Conservation (phyloP, 768 basidiomycete genomes). For the Suillus ampliporus region DNA sequence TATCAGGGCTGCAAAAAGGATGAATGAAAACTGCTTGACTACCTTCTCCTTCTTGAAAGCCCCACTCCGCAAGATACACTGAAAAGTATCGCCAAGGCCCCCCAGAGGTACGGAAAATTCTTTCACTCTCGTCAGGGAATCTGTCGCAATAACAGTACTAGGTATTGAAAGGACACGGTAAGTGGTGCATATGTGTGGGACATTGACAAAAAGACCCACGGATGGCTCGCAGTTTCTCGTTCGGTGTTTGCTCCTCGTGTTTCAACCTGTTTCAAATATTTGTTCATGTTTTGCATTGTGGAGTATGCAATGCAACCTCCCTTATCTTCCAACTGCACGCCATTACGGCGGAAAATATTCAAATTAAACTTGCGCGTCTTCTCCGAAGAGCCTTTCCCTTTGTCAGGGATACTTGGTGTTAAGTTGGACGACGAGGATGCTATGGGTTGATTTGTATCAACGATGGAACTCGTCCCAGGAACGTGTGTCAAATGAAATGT, state of each 20-base stretch:
- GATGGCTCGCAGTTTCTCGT: neutral
- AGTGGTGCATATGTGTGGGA: neutral
- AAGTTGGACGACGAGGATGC: neutral
- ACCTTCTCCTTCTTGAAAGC: constrained; percentile 1
- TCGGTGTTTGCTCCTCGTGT: neutral
- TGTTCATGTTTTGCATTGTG: neutral
- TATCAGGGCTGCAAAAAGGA: neutral
- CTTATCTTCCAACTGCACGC: neutral
- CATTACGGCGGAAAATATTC: neutral
- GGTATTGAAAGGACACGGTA: neutral
- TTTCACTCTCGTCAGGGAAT: neutral
- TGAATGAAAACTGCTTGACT: neutral
- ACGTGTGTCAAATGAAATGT: neutral
- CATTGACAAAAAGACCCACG: neutral
- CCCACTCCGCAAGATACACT: neutral
- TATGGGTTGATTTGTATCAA: neutral
- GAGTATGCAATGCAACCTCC: neutral
- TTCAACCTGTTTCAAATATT: neutral
- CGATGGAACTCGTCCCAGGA: neutral
- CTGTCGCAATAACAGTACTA: neutral
- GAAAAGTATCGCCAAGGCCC: constrained; percentile 3
- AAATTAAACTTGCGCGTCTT: neutral
- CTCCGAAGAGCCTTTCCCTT: neutral
- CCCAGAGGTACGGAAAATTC: neutral
- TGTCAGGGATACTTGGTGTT: neutral